Base-by-base conservation (phyloP, 108 stramenopile genomes). In the Skeletonema tropicum region DNA sequence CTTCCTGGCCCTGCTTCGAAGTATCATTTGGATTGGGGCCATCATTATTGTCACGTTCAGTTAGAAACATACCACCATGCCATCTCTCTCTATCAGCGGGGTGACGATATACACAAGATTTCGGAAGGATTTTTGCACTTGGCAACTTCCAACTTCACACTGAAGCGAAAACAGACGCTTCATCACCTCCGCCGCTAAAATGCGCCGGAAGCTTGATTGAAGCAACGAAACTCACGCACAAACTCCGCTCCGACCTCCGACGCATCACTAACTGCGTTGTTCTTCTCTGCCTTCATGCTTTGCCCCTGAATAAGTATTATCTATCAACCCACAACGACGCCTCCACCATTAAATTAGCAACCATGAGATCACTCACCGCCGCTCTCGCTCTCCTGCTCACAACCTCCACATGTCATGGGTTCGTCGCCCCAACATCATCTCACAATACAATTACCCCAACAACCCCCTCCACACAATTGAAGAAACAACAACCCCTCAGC, bases 291-390 rank as follows among this genome's bases (percentile, higher is more conserved):
- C 1, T 4, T 59, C 25, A 10, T 19, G 2, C 10, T 6, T 14
- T 31, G 5, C 13, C 36, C 39, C 9, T 41, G 9, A 10, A 39
- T 10, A 45, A n/a, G n/a, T n/a, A n/a, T n/a, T 45, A 45, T n/a
- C 15, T 45, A 45, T n/a, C 42, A n/a, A 45, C 42, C 42, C 42
- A 41, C 39, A 41, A 15, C 42, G 9, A 0, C 23, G 33, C 63
- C 15, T 36, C 63, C 14, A 39, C 10, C 39, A 41, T 41, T 19
- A 64, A 29, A 29, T 39, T 12, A 26, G 5, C 4, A 15, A 75
- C 6, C 52, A 75, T 76, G 75, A 76, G 66, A 59, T 61, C 73
- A 23, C 33, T 76, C n/a, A 41, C 64, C 7, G 42, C 70, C 7
- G 64, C 77, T 15, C 63, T 78, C 29, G 14, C 65, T 13, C 39